Evolutionary conservation across 2,329 filamentous ascomycete species (phyloP).

Genomic region (Dothistroma septosporum): DNA sequence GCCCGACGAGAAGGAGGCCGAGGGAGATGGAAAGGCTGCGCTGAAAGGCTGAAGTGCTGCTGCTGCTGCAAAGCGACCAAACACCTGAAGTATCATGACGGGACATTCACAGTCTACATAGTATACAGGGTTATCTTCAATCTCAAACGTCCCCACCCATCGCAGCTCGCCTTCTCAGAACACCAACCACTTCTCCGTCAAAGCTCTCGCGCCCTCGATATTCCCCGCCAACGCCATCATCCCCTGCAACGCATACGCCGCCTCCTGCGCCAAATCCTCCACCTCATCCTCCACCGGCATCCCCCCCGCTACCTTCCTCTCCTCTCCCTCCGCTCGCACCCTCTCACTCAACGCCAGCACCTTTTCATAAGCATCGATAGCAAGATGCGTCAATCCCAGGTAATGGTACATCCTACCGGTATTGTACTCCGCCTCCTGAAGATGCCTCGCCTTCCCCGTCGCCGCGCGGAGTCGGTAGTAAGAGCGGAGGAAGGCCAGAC

Average conservation of each 20-base stretch:
- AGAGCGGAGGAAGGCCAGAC: constrained; percentile 70
- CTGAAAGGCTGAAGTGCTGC: constrained; percentile 2
- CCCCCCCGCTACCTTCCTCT: constrained; percentile 32
- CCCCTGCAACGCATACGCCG: constrained; percentile 68
- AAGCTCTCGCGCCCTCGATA: constrained; percentile 52
- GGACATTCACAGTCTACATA: no score
- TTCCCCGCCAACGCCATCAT: constrained; percentile 65
- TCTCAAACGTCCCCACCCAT: not conserved
- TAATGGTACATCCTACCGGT: constrained; percentile 71
- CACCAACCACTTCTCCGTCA: constrained; percentile 58
- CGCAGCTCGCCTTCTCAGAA: no score
- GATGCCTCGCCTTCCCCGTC: constrained; percentile 41
- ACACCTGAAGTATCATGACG: no score
- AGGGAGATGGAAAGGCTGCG: constrained; percentile 12
- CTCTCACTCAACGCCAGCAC: constrained; percentile 50
- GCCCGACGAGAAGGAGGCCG: constrained; percentile 43
- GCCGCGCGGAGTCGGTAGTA: constrained; percentile 62
- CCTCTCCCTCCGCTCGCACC: constrained; percentile 38
- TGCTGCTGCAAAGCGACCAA: not conserved
- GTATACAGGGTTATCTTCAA: not conserved
- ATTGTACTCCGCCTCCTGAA: constrained; percentile 79
- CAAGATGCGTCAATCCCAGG: constrained; percentile 68
- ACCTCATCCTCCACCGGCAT: constrained; percentile 22
- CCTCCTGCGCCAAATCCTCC: constrained; percentile 64
- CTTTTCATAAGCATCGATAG: constrained; percentile 65